Base-by-base conservation (phyloP, 2,329 filamentous ascomycete species). In the Graphilbum ipis-grandicollis region DNA sequence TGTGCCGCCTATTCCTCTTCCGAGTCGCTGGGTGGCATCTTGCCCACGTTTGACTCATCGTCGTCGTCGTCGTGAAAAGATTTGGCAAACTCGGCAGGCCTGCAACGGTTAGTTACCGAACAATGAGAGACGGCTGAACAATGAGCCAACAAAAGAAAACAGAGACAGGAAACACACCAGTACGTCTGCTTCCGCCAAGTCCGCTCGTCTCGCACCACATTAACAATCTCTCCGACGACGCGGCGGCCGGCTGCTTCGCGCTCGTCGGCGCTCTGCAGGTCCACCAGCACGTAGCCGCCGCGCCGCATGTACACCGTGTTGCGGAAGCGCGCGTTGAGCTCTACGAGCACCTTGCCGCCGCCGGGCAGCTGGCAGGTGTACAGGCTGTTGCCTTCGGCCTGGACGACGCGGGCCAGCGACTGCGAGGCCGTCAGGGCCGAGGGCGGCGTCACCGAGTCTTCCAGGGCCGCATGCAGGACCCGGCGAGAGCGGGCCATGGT, bases 251-350 rank as follows among this genome's bases (percentile, higher is more conserved):
- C 60, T 19, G 68, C 72, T 21, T 75, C 72, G 28, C 76, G 63
- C 2, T 69, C 63, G 22, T 66, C 65, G 19, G 71, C 78, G 26
- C 19, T 21, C 13, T 23, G 33, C 14, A 63, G 49, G 46, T 96
- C 81, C 13, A 93, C 68, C 10, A 96, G 59, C 22, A 94, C 85
- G 55, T 78, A 96, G 1, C 84, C 83, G 22, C 85, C 81, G 15
- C 84, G 75, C 56, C 81, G 86, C 54, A 96, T 80, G 82, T 84
- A 96, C 44, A 96, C 83, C 2, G 83, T 90, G 45, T 83, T 90
- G 42, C 88, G 80, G 53, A 96, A 94, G 30, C 76, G 75, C 19
- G 41, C 64, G 9, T 82, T 79, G 17, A 98, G 71, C 62, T 94
- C 85, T 18, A 85, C 77, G 15, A 92, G 61, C 29, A 88, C 56